Evolutionary conservation across 164 flowering plant genomes (phyloP), one percentile per base, ranked within the genome.

Genomic region (Magnolia kwangsiensis): DNA sequence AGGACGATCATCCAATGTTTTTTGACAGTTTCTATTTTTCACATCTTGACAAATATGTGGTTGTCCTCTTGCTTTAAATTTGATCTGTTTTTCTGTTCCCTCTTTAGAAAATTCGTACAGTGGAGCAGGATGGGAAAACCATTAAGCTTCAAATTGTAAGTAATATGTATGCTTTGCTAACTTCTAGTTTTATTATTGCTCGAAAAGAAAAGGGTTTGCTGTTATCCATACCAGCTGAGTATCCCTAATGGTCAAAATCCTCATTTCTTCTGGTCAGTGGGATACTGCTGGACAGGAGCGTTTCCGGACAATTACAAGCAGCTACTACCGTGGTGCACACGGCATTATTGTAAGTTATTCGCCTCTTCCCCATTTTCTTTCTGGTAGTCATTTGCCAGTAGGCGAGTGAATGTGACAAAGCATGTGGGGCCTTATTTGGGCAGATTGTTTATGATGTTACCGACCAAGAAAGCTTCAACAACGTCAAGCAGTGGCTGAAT

Each of bases 271-370:
- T 55, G 13, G 45, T 75, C 75, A 92, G 96, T 92, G 94, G 96
- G 96, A 92, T 80, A 92, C 94, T 63, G 96, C 94, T 77, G 94
- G 96, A 50, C 96, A 90, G 82, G 94, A 90, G 78, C 90, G 94
- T 51, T 90, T 92, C 66, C 83, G 94, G 78, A 92, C 96, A 66
- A 92, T 92, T 72, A 92, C 96, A 6, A 92, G 96, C 83, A 92
- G 96, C 81, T 92, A 92, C 84, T 92, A 92, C 75, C 91, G 96
- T 68, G 97, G 97, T 73, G 94, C 94, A 67, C 93, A 90, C 85
- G 97, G 94, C 49, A 90, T 90, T 58, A 92, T 89, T 82, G 94
- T 90, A 73, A 85, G 90, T 76, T 7, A 20, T 72, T 20, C 27
- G 8, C 72, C 10, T 8, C 45, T 31, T 29, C 63, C 51, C n/a